Evolutionary conservation across 305 asterid species (phyloP).

Genomic region (Solanum hybrid): DNA sequence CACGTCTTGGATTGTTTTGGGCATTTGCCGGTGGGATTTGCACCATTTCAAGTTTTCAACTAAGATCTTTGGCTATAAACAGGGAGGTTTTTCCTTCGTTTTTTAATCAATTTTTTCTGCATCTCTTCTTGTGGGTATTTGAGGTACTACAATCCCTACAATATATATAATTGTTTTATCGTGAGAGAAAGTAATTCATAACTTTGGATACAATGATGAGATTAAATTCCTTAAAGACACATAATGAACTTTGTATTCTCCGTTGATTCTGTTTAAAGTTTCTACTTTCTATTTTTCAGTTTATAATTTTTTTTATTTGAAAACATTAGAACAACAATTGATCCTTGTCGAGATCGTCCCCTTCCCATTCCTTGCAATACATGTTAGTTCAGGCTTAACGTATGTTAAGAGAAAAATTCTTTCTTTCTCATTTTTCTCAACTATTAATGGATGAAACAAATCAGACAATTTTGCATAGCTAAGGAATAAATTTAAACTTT

Average conservation of each 20-base stretch:
- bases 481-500: neutral
- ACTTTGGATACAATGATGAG: accelerated
- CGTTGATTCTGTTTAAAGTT: neutral
- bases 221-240: neutral
- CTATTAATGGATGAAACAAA: neutral
- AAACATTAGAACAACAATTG: neutral
- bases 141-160: neutral
- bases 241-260: neutral
- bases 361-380: neutral
- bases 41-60: neutral
- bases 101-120: neutral
- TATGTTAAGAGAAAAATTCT: neutral
- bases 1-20: neutral
- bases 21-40: neutral
- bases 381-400: neutral
- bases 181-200: neutral
- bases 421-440: neutral
- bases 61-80: neutral
- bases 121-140: neutral
- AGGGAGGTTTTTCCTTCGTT: neutral
- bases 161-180: too few species aligned
- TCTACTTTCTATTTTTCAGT: neutral
- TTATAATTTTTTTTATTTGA: neutral
- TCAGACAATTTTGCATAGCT: neutral
- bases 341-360: neutral